Percentiles rank a stretch among this genome's conserved stretches.
Conservation (phyloP, 768 basidiomycete species). For the Lyophyllum semitale region DNA sequence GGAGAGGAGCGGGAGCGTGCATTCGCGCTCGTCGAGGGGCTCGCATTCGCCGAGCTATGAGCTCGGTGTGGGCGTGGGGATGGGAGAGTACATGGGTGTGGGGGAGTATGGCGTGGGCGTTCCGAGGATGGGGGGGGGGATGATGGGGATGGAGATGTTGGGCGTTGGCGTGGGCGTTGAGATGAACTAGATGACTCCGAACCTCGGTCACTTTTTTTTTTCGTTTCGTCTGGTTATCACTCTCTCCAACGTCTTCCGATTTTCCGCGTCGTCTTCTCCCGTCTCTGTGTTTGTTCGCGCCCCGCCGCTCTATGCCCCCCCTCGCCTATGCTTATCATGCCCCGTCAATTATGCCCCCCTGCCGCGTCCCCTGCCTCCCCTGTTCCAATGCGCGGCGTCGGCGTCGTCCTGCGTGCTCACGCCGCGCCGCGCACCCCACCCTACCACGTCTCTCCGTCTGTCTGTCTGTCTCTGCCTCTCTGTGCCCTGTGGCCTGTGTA, state of each 20-base stretch:
- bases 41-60: slow-evolving; percentile 19
- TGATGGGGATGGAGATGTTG: slow-evolving; percentile 15
- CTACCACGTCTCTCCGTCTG: background rate
- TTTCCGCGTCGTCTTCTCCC: background rate
- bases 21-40: slow-evolving; percentile 9
- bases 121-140: slow-evolving; percentile 12
- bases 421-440: background rate
- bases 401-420: background rate
- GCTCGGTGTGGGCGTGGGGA: slow-evolving; percentile 13
- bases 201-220: background rate
- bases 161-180: slow-evolving; percentile 14
- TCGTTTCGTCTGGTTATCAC: background rate
- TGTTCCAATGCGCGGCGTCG: no score
- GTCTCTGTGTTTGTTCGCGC: background rate
- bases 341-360: background rate
- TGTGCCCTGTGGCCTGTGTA: background rate
- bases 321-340: background rate
- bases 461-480: background rate
- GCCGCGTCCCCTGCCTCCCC: background rate
- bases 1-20: slow-evolving; percentile 11
- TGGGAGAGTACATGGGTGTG: slow-evolving; percentile 3
- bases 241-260: background rate
- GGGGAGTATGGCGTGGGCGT: slow-evolving; percentile 13
- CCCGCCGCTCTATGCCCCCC: background rate
- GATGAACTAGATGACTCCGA: slow-evolving; percentile 5